Conservation (phyloP, 129 eudicot species). For the Tagetes erecta region DNA sequence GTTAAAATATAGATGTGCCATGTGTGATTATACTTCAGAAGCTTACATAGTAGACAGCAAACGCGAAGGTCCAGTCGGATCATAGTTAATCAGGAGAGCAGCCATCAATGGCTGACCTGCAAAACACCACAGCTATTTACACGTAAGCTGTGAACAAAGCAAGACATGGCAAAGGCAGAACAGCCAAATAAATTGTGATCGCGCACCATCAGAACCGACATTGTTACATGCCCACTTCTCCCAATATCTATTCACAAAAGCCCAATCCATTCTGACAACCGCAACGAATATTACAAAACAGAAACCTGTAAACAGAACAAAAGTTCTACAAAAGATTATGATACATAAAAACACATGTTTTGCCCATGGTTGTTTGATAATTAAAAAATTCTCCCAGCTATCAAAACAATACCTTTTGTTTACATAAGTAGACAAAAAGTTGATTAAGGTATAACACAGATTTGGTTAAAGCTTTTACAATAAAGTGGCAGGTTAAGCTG, state of each 20-base stretch:
- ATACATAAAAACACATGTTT: background rate
- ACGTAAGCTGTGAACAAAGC: background rate
- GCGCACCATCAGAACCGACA: conserved; percentile 71
- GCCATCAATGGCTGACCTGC: conserved; percentile 75
- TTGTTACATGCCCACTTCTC: conserved; percentile 77
- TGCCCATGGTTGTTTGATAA: background rate
- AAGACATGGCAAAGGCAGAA: background rate
- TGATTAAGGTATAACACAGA: no score
- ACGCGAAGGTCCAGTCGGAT: conserved; percentile 94
- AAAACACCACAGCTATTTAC: conserved; percentile 15
- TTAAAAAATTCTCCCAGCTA: background rate
- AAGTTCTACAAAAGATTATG: background rate
- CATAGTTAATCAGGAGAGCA: conserved; percentile 80
- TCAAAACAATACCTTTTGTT: background rate
- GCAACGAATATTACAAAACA: conserved; percentile 19
- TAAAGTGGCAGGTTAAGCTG: no score
- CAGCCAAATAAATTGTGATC: background rate
- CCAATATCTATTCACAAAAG: conserved; percentile 62
- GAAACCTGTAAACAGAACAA: conserved; percentile 25
- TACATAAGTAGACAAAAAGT: no score
- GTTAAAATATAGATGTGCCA: background rate
- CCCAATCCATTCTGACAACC: conserved; percentile 68
- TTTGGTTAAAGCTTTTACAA: no score
- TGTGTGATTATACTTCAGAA: background rate
- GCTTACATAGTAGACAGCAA: conserved; percentile 83